These are phyloP conservation scores for Sporothrix curviconia DNA, from an alignment of 2,329 filamentous ascomycete genomes.

Conservation along the genomic window DNA sequence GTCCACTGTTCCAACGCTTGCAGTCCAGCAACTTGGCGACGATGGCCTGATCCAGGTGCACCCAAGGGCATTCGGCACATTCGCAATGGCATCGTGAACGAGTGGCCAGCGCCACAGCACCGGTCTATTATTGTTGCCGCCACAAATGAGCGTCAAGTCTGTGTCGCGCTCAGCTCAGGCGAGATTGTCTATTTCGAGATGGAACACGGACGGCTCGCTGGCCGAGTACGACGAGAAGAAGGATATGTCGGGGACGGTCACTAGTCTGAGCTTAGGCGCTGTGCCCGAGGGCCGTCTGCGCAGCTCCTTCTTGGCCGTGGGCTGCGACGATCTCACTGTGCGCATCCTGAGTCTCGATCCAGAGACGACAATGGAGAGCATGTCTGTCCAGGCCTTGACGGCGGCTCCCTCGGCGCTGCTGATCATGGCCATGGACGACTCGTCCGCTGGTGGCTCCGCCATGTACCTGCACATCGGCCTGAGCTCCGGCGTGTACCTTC, in stretches of 20 bases:
- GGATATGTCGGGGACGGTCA: slow-evolving; percentile 92
- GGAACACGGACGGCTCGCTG: slow-evolving; percentile 80
- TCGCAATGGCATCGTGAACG: slow-evolving; percentile 69
- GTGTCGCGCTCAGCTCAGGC: slow-evolving; percentile 86
- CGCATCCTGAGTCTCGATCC: slow-evolving; percentile 85
- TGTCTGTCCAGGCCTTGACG: slow-evolving; percentile 88
- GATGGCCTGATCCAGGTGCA: slow-evolving; percentile 91
- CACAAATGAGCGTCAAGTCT: slow-evolving; percentile 88
- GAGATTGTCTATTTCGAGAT: slow-evolving; percentile 99
- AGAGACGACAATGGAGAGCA: slow-evolving; percentile 83
- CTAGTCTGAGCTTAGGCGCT: slow-evolving; percentile 85
- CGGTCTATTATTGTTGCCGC: slow-evolving; percentile 91
- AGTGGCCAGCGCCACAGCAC: slow-evolving; percentile 91
- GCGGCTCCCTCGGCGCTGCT: slow-evolving; percentile 81
- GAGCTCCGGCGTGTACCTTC: slow-evolving; percentile 89
- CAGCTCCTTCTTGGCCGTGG: slow-evolving; percentile 90
- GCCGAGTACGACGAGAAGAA: slow-evolving; percentile 94
- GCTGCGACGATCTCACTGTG: slow-evolving; percentile 94
- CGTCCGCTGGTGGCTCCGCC: slow-evolving; percentile 78
- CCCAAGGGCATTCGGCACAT: slow-evolving; percentile 92
- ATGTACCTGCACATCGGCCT: slow-evolving; percentile 94
- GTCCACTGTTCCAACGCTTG: slow-evolving; percentile 79
- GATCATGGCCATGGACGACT: slow-evolving; percentile 95
- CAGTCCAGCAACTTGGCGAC: slow-evolving; percentile 89
- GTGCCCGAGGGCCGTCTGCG: slow-evolving; percentile 84